Evolutionary conservation across 202 grass and related monocot species (phyloP).

Genomic region (Schoenoplectus triqueter): DNA sequence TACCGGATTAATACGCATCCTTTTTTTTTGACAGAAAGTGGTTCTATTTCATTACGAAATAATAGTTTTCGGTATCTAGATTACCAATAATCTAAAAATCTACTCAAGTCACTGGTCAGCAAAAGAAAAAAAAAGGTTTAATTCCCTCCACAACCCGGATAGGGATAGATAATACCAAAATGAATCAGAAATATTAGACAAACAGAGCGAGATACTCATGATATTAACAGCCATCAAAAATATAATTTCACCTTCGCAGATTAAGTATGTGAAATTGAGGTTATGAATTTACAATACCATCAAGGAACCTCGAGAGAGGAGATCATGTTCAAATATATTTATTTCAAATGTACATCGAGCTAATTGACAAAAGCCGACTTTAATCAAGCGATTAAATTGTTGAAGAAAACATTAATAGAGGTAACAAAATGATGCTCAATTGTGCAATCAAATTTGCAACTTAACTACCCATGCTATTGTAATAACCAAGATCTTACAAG

Average conservation of each 20-base stretch:
- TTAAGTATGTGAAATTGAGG: not conserved
- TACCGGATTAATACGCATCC: too few relatives aligned
- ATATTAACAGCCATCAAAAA: not conserved
- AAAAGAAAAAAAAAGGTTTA: too few relatives aligned
- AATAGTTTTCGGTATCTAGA: too few relatives aligned
- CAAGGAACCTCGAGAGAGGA: not conserved
- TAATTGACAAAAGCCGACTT: not conserved
- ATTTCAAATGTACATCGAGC: not conserved
- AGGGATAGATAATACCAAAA: too few relatives aligned
- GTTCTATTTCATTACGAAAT: too few relatives aligned
- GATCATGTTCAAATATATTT: not conserved
- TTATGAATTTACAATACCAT: not conserved
- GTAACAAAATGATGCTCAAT: slow-evolving; percentile 14
- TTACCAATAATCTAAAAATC: too few relatives aligned
- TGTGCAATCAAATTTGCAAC: not conserved
- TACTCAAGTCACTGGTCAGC: too few relatives aligned
- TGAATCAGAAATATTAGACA: too few relatives aligned
- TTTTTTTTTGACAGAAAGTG: too few relatives aligned
- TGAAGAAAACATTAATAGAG: not conserved
- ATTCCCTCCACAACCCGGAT: too few relatives aligned
- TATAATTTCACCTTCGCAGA: not conserved
- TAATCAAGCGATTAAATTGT: not conserved
- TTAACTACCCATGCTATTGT: not conserved
- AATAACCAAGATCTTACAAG: slow-evolving; percentile 12
- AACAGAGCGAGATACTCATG: not conserved